A percentile compares a stretch with the other conserved stretches of the same genome.
phyloP scores from a whole-genome alignment of 106 monocot genomes.

The Alisma plantagoaquatica region DNA sequence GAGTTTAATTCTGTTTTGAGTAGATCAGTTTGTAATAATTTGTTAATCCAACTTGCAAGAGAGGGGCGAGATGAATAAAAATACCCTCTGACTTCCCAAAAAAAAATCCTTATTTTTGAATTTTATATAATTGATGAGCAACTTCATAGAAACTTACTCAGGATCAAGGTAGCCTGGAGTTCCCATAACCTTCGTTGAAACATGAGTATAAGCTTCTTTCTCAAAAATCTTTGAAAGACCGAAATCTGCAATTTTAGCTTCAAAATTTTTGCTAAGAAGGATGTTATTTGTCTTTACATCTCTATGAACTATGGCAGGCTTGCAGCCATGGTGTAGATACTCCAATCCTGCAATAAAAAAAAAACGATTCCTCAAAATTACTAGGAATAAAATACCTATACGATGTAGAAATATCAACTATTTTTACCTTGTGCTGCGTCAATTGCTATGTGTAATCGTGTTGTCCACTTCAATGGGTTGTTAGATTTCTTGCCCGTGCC shows the following conservation, averaged over 20 bases:
- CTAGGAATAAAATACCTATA: background rate
- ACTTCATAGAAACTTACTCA: too few species aligned
- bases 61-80: too few species aligned
- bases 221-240: slow-evolving; percentile 1
- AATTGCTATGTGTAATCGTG: background rate
- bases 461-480: background rate
- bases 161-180: background rate
- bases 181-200: background rate
- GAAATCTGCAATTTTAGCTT: background rate
- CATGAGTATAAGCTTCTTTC: background rate
- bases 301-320: slow-evolving; percentile 1
- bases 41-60: too few species aligned
- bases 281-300: slow-evolving; percentile 1
- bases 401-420: background rate
- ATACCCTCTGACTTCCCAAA: too few species aligned
- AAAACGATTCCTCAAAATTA: background rate
- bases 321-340: background rate
- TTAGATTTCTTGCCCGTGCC: background rate
- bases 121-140: too few species aligned
- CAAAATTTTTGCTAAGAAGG: background rate
- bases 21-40: too few species aligned
- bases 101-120: too few species aligned
- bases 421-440: background rate
- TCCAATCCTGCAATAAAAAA: background rate
- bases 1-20: too few species aligned